phyloP scores from a whole-genome alignment of 768 basidiomycete genomes.

The Lactarius pseudohatsudake region DNA sequence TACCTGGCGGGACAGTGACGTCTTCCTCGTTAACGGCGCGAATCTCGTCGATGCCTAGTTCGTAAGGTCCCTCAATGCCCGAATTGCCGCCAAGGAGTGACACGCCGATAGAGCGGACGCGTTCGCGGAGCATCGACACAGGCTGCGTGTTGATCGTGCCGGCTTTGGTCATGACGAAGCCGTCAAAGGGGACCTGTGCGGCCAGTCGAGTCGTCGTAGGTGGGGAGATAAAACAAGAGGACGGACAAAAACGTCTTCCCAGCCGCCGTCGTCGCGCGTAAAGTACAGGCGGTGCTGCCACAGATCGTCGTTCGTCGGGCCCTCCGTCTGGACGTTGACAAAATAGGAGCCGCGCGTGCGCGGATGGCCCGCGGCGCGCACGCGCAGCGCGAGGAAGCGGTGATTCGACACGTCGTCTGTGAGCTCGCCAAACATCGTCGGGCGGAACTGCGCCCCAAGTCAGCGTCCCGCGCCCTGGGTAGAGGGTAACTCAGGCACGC shows the following conservation, averaged over 20 bases:
- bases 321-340: constrained; percentile 90
- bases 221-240: constrained; percentile 22
- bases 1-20: constrained; percentile 38
- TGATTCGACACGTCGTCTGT: constrained; percentile 83
- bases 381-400: constrained; percentile 74
- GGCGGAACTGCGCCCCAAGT: constrained; percentile 49
- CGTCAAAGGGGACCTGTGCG: constrained; percentile 74
- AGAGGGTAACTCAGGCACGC: not conserved
- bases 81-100: constrained; percentile 86
- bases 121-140: constrained; percentile 72
- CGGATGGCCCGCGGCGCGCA: constrained; percentile 76
- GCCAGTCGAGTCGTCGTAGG: constrained; percentile 13
- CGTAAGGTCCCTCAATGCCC: constrained; percentile 70
- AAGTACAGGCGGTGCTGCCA: constrained; percentile 95
- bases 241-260: constrained; percentile 83
- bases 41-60: constrained; percentile 80
- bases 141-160: constrained; percentile 70
- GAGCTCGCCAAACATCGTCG: constrained; percentile 85
- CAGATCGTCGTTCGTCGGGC: constrained; percentile 76
- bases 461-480: not conserved
- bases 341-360: constrained; percentile 83
- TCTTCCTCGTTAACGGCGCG: constrained; percentile 80
- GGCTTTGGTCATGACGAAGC: constrained; percentile 71
- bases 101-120: constrained; percentile 79
- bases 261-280: constrained; percentile 57